Percentiles rank a stretch among this genome's conserved stretches.
These are phyloP conservation scores for Candolleomyces aberdarensis DNA, from an alignment of 768 basidiomycete genomes.

Conservation along the genomic window DNA sequence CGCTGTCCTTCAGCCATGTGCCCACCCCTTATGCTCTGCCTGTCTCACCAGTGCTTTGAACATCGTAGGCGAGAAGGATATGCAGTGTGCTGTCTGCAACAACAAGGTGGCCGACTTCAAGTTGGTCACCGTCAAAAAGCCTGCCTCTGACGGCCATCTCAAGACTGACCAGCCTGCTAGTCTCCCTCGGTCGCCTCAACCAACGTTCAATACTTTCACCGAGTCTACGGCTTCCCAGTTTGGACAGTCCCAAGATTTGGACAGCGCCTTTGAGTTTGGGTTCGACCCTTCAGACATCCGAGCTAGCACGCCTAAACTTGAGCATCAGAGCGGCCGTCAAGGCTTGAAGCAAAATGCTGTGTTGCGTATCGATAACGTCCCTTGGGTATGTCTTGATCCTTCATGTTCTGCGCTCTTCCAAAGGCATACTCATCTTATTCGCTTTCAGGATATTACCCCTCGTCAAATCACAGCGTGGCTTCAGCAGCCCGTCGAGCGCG, in stretches of 20 bases:
- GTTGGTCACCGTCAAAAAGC: conserved; percentile 29
- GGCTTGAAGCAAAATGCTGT: conserved; percentile 45
- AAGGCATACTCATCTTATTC: conserved; percentile 4
- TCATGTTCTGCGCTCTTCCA: background rate
- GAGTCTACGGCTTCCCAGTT: background rate
- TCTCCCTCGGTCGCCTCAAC: conserved; percentile 3
- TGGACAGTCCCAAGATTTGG: conserved; percentile 22
- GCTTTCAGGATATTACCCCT: conserved; percentile 75
- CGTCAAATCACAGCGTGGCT: conserved; percentile 66
- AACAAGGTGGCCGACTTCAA: conserved; percentile 67
- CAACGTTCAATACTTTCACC: background rate
- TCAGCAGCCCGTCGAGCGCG: conserved; percentile 64
- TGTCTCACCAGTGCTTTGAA: conserved; percentile 86
- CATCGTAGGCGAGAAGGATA: conserved; percentile 87
- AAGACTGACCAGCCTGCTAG: background rate
- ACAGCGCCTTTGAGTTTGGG: conserved; percentile 41
- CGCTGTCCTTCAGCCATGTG: conserved; percentile 71
- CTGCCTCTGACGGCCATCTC: background rate
- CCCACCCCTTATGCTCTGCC: conserved; percentile 72
- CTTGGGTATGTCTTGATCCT: conserved; percentile 59
- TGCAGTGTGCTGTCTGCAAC: conserved; percentile 82
- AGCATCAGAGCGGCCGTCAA: conserved; percentile 18
- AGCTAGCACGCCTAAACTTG: conserved; percentile 43
- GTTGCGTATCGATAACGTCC: conserved; percentile 83
- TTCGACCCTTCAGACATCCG: conserved; percentile 33